These are phyloP conservation scores for Penicillium paneum DNA, from an alignment of 2,329 filamentous ascomycete genomes.

Conservation along the genomic window DNA sequence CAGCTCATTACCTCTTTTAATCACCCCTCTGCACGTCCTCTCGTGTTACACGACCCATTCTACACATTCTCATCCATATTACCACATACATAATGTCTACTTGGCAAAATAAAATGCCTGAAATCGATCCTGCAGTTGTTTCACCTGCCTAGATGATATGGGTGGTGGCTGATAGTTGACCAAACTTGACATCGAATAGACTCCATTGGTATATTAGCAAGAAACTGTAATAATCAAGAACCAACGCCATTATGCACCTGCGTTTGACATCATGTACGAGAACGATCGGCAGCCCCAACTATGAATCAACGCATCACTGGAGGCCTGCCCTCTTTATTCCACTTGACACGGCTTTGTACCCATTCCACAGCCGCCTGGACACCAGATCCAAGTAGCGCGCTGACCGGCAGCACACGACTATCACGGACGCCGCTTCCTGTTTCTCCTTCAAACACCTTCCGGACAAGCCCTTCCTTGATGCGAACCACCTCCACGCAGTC, in stretches of 20 bases:
- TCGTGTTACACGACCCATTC: neutral
- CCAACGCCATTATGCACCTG: conserved; percentile 21
- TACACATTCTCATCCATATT: neutral
- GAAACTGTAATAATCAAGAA: conserved; percentile 8
- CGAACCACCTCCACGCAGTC: conserved; percentile 96
- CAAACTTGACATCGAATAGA: conserved; percentile 5
- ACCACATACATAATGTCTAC: neutral
- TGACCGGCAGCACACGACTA: conserved; percentile 84
- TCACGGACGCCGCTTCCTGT: conserved; percentile 83
- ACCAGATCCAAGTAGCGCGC: conserved; percentile 75
- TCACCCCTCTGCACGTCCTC: neutral
- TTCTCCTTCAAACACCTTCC: conserved; percentile 93
- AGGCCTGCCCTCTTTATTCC: conserved; percentile 91
- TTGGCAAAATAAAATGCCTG: neutral
- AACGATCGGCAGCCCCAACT: neutral
- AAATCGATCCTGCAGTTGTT: neutral
- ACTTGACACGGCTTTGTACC: conserved; percentile 85
- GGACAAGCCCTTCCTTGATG: conserved; percentile 94
- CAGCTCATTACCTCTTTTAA: neutral
- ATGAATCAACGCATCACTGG: conserved; percentile 78
- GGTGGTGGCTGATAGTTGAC: neutral
- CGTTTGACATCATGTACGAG: conserved; percentile 5
- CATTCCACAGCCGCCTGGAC: conserved; percentile 97
- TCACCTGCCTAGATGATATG: neutral
- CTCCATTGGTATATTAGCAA: conserved; percentile 14